Base-by-base conservation (phyloP, 2,329 filamentous ascomycete species). In the Simplicillium sp. region DNA sequence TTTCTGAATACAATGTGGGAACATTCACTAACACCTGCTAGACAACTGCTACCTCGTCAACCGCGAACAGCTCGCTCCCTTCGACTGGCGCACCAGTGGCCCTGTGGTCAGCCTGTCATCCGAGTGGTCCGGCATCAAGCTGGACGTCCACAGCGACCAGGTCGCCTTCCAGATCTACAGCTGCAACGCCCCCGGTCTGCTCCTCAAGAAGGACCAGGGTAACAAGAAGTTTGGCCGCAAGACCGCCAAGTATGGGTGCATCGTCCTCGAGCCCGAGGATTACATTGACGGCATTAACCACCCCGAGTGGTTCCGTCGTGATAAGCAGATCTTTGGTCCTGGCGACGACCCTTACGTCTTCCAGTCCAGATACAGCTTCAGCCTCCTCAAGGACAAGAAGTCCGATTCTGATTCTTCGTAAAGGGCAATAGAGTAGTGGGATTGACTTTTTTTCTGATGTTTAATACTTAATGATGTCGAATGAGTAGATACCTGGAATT, bases 261-360 rank as follows among this genome's bases (percentile, higher is more conserved):
- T 95, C 18, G 90, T 95, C 37, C 75, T 96, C 61, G 90, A 96
- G 66, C 86, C 92, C 11, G 78, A 96, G 70, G 88, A 92, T 59
- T 96, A 80, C 77, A 94, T 96, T 55, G 89, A 94, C 57, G 88
- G 74, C 18, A 92, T 97, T 65, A 96, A 95, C 65, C 77, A 94
- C 52, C 89, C 89, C 0, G 77, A 87, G 61, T 96, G 90, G 90
- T 79, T 79, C 44, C 76, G 89, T 41, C 62, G 69, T 36, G 55
- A 54, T 40, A 79, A 72, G 62, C 77, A 82, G 54, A 64, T 83
- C 44, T 82, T 65, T 51, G 68, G 62, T 25, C 79, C 79, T 1
- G 76, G 70, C 8, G 75, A 67, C 41, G 71, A 72, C 46, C 74
- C 75, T 3, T 82, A 77, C 54, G 69, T 77, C n/a, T 61, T 82